phyloP scores from a whole-genome alignment of 2,329 filamentous ascomycete genomes.

The Beauveria bassiana region DNA sequence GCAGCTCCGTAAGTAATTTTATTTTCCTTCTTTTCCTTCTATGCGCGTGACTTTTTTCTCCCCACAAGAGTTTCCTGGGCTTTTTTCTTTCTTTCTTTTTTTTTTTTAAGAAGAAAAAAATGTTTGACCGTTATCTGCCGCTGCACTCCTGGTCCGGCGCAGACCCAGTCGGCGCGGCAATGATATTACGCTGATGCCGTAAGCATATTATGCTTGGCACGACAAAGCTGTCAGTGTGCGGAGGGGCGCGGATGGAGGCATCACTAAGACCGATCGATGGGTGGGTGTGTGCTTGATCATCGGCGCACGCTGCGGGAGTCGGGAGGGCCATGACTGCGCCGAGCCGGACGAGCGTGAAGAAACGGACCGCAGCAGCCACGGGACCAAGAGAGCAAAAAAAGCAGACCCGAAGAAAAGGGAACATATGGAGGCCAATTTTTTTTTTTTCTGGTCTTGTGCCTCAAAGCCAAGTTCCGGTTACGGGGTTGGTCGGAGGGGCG shows the following conservation, averaged over 20 bases:
- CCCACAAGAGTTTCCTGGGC: background rate
- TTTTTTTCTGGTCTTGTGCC: background rate
- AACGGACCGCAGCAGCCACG: background rate
- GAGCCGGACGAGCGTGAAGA: background rate
- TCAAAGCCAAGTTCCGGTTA: constrained; percentile 2
- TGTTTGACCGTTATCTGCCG: background rate
- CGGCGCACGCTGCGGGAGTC: background rate
- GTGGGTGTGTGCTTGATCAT: background rate
- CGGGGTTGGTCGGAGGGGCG: background rate
- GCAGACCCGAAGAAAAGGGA: background rate
- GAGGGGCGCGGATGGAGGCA: background rate
- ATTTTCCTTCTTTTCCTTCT: background rate
- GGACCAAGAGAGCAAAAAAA: background rate
- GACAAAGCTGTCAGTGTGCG: background rate
- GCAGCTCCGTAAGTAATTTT: background rate
- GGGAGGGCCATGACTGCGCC: background rate
- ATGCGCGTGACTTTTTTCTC: background rate
- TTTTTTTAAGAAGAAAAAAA: background rate
- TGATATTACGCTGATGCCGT: constrained; percentile 9
- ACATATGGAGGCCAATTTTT: background rate
- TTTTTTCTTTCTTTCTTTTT: background rate
- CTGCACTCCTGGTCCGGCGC: background rate
- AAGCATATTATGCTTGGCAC: constrained; percentile 10
- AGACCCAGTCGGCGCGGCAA: background rate
- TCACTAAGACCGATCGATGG: background rate